phyloP scores from a whole-genome alignment of 2,329 filamentous ascomycete species.

The Cladorrhinum sp. region DNA sequence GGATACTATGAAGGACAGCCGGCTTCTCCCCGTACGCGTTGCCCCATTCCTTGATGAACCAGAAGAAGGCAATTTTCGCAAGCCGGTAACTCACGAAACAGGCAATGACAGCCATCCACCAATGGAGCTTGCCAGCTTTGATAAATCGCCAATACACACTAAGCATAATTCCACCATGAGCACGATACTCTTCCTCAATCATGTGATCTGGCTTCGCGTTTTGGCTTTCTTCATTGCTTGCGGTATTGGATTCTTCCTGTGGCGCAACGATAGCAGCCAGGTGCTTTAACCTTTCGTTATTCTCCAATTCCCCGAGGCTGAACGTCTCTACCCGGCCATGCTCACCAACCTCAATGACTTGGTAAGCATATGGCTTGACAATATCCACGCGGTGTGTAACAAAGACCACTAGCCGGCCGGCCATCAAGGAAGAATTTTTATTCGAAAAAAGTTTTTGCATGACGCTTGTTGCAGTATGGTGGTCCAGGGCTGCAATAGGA shows the following conservation, averaged over 20 bases:
- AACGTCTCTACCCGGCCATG: conserved; percentile 50
- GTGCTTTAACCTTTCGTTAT: conserved; percentile 25
- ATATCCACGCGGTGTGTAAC: conserved; percentile 80
- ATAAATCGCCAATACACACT: conserved; percentile 83
- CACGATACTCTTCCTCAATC: conserved; percentile 73
- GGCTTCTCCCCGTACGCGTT: conserved; percentile 60
- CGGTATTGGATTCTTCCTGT: conserved; percentile 32
- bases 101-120: conserved; percentile 66
- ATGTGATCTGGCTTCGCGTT: conserved; percentile 68
- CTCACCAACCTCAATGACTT: conserved; percentile 67
- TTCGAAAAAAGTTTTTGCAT: conserved; percentile 55
- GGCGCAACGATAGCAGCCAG: conserved; percentile 18
- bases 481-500: conserved; percentile 61
- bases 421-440: conserved; percentile 33
- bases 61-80: conserved; percentile 64
- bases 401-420: conserved; percentile 68
- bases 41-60: conserved; percentile 86
- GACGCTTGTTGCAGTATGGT: conserved; percentile 59
- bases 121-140: conserved; percentile 70
- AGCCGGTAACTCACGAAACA: conserved; percentile 63
- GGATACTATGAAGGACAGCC: conserved; percentile 1
- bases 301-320: conserved; percentile 24
- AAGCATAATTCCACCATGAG: conserved; percentile 70
- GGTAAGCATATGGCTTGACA: conserved; percentile 67
- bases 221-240: conserved; percentile 41